Evolutionary conservation across 139 green algal species (phyloP), one percentile per base, ranked within the genome.

Genomic region (Picochlorum costavermella): DNA sequence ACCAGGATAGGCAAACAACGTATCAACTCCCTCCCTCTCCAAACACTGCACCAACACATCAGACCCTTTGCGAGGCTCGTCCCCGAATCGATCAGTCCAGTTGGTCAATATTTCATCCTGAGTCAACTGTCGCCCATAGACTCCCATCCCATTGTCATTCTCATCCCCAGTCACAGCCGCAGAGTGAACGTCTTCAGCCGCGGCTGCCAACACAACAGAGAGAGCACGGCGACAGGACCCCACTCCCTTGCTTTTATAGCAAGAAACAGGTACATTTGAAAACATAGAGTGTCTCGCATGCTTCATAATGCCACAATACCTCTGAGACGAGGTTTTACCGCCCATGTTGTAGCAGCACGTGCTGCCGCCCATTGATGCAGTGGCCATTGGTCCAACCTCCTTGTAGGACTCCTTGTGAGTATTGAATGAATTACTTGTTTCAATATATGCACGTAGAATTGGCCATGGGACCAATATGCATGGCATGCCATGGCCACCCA

Each of bases 11-110:
- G 87, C 87, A 70, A 92, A 95, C 51, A 92, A 71, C 0, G 68
- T 81, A 20, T 87, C 60, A 26, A 95, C 87, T 30, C 89, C 92
- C 78, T 98, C 90, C 10, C 94, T 73, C 73, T 97, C 94, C 67
- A 98, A 76, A 28, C 65, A 67, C 50, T 78, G 92, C 40, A 99
- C 89, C 51, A 99, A 83, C 64, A 99, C 95, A 78, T 99, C 94
- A 50, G 77, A 88, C 16, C 94, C 94, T 76, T 98, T 98, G 60
- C 94, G 79, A 4, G 86, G 79, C 72, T 94, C 72, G 30, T 75
- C 75, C 25, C 73, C 79, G 67, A 87, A 98, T 6, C 88, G 75
- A 73, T 95, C 89, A 14, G 83, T 75, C 89, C 88, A 95, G 66
- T 85, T 79, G 6, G 11, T 3, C 46, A 53, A 53, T 53, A 53